Conservation (phyloP, 2,329 filamentous ascomycete species). For the Aspergillus sclerotialis region DNA sequence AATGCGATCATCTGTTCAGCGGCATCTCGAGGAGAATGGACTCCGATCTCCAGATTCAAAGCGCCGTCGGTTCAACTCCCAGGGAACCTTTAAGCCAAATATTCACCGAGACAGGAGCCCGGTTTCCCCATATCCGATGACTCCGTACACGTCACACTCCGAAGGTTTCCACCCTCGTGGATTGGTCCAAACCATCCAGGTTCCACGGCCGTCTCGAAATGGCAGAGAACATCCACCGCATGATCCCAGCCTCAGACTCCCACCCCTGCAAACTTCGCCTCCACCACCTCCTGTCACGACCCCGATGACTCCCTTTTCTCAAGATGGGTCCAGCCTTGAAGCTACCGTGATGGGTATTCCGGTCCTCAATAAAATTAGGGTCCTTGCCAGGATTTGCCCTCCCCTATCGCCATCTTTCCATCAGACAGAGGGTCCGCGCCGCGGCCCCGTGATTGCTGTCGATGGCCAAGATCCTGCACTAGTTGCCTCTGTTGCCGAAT, state of each 20-base stretch:
- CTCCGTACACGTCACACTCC: conserved; percentile 38
- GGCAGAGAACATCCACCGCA: conserved; percentile 28
- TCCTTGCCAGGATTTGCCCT: conserved; percentile 69
- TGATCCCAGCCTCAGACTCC: conserved; percentile 46
- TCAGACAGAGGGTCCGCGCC: conserved; percentile 31
- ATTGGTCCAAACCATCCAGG: conserved; percentile 47
- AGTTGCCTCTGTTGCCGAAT: conserved; percentile 58
- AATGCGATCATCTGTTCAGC: conserved; percentile 14
- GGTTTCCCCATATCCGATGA: conserved; percentile 36
- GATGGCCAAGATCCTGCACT: conserved; percentile 65
- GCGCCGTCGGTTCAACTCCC: conserved; percentile 53
- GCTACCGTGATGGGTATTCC: conserved; percentile 70
- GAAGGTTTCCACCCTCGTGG: conserved; percentile 25
- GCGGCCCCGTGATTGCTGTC: conserved; percentile 76
- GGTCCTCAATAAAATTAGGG: conserved; percentile 66
- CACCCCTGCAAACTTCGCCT: conserved; percentile 44
- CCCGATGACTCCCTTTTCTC: conserved; percentile 20
- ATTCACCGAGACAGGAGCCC: conserved; percentile 32
- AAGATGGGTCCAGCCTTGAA: conserved; percentile 47
- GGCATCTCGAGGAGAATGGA: conserved; percentile 23
- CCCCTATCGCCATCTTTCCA: conserved; percentile 44
- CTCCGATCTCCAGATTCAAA: conserved; percentile 53
- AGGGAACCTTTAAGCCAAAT: conserved; percentile 31
- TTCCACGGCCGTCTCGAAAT: conserved; percentile 40
- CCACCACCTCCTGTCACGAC: conserved; percentile 12